phyloP scores from a whole-genome alignment of 371 early-diverging fungal genomes.

The Circinella minor region DNA sequence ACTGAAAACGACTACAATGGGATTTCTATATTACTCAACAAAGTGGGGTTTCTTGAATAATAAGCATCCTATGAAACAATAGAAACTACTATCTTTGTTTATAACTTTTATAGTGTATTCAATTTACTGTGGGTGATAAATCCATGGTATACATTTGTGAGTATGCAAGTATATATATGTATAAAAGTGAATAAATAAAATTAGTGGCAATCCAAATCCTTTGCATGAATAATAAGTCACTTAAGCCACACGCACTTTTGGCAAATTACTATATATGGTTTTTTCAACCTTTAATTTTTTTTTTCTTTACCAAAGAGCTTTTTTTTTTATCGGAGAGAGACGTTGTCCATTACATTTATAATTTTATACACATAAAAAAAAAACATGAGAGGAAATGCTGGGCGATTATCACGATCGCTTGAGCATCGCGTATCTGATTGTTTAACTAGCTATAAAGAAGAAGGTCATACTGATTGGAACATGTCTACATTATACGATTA shows the following conservation, averaged over 20 bases:
- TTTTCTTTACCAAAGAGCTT: background rate
- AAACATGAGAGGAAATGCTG: conserved; percentile 9
- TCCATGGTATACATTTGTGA: no score
- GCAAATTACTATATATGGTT: background rate
- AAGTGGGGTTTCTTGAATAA: no score
- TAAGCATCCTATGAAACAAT: no score
- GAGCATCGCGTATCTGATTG: conserved; percentile 27
- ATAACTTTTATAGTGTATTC: no score
- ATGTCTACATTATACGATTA: conserved; percentile 46
- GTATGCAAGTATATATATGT: no score
- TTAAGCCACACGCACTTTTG: no score
- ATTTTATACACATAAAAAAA: background rate
- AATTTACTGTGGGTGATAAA: no score
- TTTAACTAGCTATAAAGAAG: conserved; percentile 38
- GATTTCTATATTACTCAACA: no score
- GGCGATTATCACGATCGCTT: conserved; percentile 34
- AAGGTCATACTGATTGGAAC: conserved; percentile 37
- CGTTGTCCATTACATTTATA: background rate
- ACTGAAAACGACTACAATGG: no score
- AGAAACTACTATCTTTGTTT: no score
- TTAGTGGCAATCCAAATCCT: background rate
- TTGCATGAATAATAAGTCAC: background rate
- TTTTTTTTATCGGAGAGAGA: background rate
- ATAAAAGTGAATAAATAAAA: background rate
- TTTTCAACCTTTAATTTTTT: background rate